phyloP scores from a whole-genome alignment of 805 yeast species.

The Candida corydali region DNA sequence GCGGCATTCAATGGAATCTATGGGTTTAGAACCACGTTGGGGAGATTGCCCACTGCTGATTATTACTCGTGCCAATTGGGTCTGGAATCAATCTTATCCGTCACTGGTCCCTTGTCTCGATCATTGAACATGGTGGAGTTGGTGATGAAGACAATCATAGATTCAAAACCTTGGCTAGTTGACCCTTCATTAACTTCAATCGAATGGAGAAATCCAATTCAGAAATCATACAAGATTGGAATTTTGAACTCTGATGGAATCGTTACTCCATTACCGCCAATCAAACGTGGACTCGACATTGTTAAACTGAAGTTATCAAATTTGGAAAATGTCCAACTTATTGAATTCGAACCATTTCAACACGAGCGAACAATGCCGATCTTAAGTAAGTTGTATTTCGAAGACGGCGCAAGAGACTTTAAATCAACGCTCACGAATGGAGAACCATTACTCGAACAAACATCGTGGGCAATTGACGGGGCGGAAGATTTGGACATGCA shows the following conservation, averaged over 20 bases:
- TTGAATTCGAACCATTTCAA: conserved; percentile 12
- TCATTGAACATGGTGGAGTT: conserved; percentile 36
- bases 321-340: conserved; percentile 9
- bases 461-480: conserved; percentile 12
- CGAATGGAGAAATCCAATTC: conserved; percentile 43
- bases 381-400: conserved; percentile 11
- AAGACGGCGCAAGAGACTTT: conserved; percentile 17
- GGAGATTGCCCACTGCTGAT: conserved; percentile 17
- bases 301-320: conserved; percentile 2
- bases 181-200: conserved; percentile 45
- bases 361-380: conserved; percentile 11
- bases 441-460: conserved; percentile 13
- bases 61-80: conserved; percentile 20
- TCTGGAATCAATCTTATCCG: conserved; percentile 18
- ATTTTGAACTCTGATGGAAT: conserved; percentile 12
- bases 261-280: conserved; percentile 18
- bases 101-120: conserved; percentile 36
- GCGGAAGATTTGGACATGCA: conserved; percentile 10
- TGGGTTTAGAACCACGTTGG: conserved; percentile 19
- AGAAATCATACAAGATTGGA: conserved; percentile 9
- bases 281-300: conserved; percentile 11
- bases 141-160: conserved; percentile 42
- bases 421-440: conserved; percentile 8
- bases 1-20: conserved; percentile 19
- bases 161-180: conserved; percentile 49